These are phyloP conservation scores for Tulasnella sp. DNA, from an alignment of 768 basidiomycete species.

Conservation along the genomic window DNA sequence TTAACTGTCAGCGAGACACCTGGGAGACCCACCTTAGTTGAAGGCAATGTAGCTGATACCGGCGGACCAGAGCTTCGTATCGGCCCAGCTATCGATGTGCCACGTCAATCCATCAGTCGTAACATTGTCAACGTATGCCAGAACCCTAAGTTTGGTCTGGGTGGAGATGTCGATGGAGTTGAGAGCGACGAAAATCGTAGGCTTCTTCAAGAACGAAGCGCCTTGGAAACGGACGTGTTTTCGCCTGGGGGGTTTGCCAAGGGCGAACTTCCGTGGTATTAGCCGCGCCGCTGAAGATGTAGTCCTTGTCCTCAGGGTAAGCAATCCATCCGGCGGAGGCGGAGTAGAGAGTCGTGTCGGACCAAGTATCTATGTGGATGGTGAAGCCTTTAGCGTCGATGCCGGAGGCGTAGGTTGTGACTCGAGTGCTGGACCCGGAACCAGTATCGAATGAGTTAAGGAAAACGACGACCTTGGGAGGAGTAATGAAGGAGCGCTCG, in stretches of 20 bases:
- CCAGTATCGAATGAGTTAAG: neutral
- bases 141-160: conserved; percentile 2
- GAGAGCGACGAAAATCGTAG: conserved; percentile 18
- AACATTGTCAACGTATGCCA: neutral
- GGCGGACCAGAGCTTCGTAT: too few relatives aligned
- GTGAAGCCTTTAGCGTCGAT: neutral
- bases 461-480: neutral
- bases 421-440: neutral
- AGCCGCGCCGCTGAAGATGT: neutral
- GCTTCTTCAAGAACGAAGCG: conserved; percentile 6
- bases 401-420: neutral
- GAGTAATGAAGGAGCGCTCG: neutral
- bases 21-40: too few relatives aligned
- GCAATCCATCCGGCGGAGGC: neutral
- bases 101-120: too few relatives aligned
- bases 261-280: neutral
- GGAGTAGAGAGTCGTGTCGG: neutral
- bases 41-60: too few relatives aligned
- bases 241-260: neutral
- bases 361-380: neutral
- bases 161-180: conserved; percentile 18
- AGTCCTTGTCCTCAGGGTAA: neutral
- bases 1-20: too few relatives aligned
- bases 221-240: neutral
- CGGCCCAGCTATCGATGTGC: too few relatives aligned